Evolutionary conservation across 192 early-diverging fungal genomes (phyloP), one percentile per base, ranked within the genome.

Genomic region (Coemansia sp.): DNA sequence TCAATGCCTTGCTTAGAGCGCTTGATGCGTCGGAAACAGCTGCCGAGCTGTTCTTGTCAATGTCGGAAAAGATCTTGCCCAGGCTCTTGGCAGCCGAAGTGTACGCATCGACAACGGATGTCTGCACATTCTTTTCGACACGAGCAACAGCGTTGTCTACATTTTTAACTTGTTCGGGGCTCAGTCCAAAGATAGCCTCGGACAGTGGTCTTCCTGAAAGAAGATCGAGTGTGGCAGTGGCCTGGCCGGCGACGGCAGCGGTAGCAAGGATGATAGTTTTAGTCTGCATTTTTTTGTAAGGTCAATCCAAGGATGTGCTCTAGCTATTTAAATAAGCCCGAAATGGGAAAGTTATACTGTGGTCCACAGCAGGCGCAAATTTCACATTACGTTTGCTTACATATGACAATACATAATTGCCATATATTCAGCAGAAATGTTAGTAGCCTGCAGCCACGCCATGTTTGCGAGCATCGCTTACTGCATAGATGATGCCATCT

Each of bases 381-480:
- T 26, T 26, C 4, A 4, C 23, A 26, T 26, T 26, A 26, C 23
- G 23, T 26, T 26, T 26, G 23, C 23, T 26, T 26, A 26, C 23
- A 26, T 26, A 26, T 26, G 23, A 4, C 23, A 26, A 26, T 26
- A 26, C n/a, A n/a, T n/a, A n/a, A n/a, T n/a, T n/a, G n/a, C n/a
- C n/a, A n/a, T 26, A 26, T 26, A 26, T 26, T 26, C 23, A 15
- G 32, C 16, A 34, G 31, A 7, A 36, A 11, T 47, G 23, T 36
- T 62, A 58, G 38, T 66, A 85, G 1, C 84, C 84, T 26, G 84
- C 83, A 20, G 85, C 85, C 39, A 84, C 15, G 34, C 85, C 85
- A 51, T 82, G 72, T 69, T 87, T 87, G 31, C 84, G 70, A 10
- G 72, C 81, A 60, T 87, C 85, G 58, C 82, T 84, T 18, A 84